phyloP scores from a whole-genome alignment of 2,329 filamentous ascomycete genomes.

The Didymella segeticola region DNA sequence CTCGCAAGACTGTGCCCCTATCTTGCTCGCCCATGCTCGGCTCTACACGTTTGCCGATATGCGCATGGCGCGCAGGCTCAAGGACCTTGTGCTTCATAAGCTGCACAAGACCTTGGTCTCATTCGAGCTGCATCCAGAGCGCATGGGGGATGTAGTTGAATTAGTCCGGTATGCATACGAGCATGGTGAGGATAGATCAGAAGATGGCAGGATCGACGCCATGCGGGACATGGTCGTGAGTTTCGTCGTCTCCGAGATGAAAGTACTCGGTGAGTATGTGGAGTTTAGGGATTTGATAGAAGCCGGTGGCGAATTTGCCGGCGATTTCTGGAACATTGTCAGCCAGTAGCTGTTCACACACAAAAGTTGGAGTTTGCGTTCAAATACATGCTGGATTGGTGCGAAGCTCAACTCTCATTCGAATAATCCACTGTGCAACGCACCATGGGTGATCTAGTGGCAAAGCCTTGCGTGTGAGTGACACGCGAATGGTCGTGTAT shows the following conservation, averaged over 20 bases:
- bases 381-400: no score
- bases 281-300: constrained; percentile 30
- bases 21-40: constrained; percentile 40
- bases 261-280: constrained; percentile 21
- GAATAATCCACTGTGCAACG: no score
- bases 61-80: constrained; percentile 32
- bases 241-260: constrained; percentile 32
- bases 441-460: no score
- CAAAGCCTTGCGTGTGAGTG: no score
- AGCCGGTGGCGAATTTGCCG: constrained; percentile 36
- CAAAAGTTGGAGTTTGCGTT: neutral
- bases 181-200: constrained; percentile 17
- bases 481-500: no score
- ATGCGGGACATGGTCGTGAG: constrained; percentile 31
- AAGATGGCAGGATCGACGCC: constrained; percentile 24
- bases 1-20: constrained; percentile 25
- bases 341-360: neutral
- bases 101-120: constrained; percentile 34
- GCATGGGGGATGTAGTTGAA: constrained; percentile 32
- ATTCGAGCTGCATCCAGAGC: constrained; percentile 31
- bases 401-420: no score
- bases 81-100: constrained; percentile 32
- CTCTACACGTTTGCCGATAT: constrained; percentile 38
- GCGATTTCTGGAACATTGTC: constrained; percentile 26
- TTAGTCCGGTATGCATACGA: constrained; percentile 35